Percentiles rank a stretch among this genome's conserved stretches.
These are phyloP conservation scores for Uronychia setigera DNA, from an alignment of 73 alveolate species.

Conservation along the genomic window DNA sequence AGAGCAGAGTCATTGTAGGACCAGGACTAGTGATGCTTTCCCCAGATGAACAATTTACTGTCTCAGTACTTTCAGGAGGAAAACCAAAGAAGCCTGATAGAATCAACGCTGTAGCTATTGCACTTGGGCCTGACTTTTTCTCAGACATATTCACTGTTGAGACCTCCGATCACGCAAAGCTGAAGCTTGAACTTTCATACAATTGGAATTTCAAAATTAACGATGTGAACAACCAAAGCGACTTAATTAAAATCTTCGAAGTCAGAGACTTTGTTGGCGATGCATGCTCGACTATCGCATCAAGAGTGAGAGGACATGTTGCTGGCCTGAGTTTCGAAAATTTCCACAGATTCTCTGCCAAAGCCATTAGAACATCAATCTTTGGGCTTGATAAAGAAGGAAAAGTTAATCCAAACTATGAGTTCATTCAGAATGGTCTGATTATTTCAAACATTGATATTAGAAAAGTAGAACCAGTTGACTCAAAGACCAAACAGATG, in stretches of 20 bases:
- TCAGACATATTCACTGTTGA: constrained; percentile 84
- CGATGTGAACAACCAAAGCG: constrained; percentile 50
- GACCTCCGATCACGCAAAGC: constrained; percentile 86
- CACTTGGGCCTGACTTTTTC: constrained; percentile 90
- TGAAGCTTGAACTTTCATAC: constrained; percentile 74
- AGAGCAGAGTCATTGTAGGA: constrained; percentile 74
- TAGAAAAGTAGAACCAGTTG: constrained; percentile 87
- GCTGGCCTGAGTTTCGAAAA: constrained; percentile 71
- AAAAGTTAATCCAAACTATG: constrained; percentile 57
- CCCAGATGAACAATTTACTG: constrained; percentile 88
- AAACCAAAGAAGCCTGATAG: constrained; percentile 85
- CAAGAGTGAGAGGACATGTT: constrained; percentile 87
- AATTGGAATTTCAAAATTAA: constrained; percentile 77
- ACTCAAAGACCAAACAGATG: constrained; percentile 71
- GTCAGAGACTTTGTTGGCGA: constrained; percentile 91
- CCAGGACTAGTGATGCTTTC: constrained; percentile 78
- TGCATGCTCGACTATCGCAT: constrained; percentile 78
- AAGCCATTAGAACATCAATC: constrained; percentile 74
- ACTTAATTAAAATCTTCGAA: constrained; percentile 64
- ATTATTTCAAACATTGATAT: constrained; percentile 82
- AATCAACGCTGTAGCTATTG: constrained; percentile 76
- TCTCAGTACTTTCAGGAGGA: constrained; percentile 75
- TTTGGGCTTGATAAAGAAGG: constrained; percentile 84
- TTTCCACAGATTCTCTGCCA: constrained; percentile 82
- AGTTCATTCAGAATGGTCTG: constrained; percentile 54